Evolutionary conservation across 1,284 basidiomycete genomes (phyloP).

Genomic region (Marasmius sp.): DNA sequence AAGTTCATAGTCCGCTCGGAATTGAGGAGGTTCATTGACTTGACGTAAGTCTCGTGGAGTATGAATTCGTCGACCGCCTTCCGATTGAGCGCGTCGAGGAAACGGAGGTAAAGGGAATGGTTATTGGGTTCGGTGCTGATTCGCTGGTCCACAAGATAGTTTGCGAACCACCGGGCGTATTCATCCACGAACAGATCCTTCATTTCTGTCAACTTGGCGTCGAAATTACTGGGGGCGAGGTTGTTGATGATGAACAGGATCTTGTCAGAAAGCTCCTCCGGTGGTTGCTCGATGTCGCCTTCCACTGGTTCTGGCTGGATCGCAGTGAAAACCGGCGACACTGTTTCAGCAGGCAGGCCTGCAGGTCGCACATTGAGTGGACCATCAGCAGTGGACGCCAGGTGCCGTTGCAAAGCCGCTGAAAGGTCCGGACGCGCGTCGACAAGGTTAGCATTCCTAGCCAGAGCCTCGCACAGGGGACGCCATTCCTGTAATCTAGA

Average conservation of each 20-base stretch:
- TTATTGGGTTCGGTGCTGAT: conserved; percentile 98
- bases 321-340: conserved; percentile 64
- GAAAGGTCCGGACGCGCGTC: conserved; percentile 89
- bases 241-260: conserved; percentile 99
- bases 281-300: conserved; percentile 67
- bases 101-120: conserved; percentile 91
- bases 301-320: conserved; percentile 69
- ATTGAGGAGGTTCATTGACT: conserved; percentile 86
- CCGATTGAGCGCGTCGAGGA: conserved; percentile 82
- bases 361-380: conserved; percentile 5
- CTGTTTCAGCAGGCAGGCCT: conserved; percentile 29
- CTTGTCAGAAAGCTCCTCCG: conserved; percentile 89
- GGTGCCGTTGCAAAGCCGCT: conserved; percentile 68
- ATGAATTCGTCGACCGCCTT: conserved; percentile 73
- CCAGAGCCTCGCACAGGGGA: conserved; percentile 86
- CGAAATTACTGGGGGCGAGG: conserved; percentile 92
- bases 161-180: conserved; percentile 94
- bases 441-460: conserved; percentile 85
- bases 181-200: conserved; percentile 76
- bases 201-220: conserved; percentile 85
- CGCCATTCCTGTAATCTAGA: conserved; percentile 91
- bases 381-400: conserved; percentile 50
- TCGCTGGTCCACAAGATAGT: conserved; percentile 95
- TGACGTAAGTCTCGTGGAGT: conserved; percentile 91
- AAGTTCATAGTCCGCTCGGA: conserved; percentile 88